A percentile compares a stretch with the other conserved stretches of the same genome.
Conservation (phyloP, 2,329 filamentous ascomycete species). For the Trichophyton verrucosum region DNA sequence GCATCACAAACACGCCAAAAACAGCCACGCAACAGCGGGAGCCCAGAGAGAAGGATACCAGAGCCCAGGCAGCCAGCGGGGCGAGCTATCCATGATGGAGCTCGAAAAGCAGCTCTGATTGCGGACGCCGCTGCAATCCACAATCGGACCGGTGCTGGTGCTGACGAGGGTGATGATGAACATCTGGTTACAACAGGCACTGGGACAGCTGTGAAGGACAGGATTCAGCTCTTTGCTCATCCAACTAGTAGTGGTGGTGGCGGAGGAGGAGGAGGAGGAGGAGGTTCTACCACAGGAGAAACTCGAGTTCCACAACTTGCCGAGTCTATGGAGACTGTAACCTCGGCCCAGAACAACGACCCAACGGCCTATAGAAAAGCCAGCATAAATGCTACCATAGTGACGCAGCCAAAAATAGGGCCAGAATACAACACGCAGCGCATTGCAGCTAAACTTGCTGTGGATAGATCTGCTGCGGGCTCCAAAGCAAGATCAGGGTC, state of each 20-base stretch:
- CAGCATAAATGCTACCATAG: not conserved
- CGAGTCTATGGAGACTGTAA: not conserved
- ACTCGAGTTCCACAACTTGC: not conserved
- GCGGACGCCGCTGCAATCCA: not conserved
- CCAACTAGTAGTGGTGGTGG: not conserved
- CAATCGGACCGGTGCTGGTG: not conserved
- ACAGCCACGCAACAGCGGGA: not conserved
- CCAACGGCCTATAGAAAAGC: not conserved
- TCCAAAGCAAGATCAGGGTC: not conserved
- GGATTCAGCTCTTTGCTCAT: conserved; percentile 24
- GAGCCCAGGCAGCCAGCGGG: conserved; percentile 8
- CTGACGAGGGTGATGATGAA: not conserved
- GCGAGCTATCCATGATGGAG: conserved; percentile 11
- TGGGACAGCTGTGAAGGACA: conserved; percentile 27
- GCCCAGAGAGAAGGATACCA: conserved; percentile 11
- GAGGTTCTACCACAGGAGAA: not conserved
- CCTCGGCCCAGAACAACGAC: not conserved
- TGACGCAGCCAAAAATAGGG: not conserved
- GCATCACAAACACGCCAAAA: conserved; percentile 10
- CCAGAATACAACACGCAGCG: conserved; percentile 17
- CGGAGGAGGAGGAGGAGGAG: too few relatives aligned
- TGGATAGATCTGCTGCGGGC: conserved; percentile 16
- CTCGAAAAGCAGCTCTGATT: conserved; percentile 15
- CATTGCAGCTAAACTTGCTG: conserved; percentile 27
- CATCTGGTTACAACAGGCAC: conserved; percentile 4